Percentiles rank a stretch among this genome's conserved stretches.
Conservation (phyloP, 225 moss, liverwort and hornwort genomes). For the Antitrichia curtipendula region DNA sequence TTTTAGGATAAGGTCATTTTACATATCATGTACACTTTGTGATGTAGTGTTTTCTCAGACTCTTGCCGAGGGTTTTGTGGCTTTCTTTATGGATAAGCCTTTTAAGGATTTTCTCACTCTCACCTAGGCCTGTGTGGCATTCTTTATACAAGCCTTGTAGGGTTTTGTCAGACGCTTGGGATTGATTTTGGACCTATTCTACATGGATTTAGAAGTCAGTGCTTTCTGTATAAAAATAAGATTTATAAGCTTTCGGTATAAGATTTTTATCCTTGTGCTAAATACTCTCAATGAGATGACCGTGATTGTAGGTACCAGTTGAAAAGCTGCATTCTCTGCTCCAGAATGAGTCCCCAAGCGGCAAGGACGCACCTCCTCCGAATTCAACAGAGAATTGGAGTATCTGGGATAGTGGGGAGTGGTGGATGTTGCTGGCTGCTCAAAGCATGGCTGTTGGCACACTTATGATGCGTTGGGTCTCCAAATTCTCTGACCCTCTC, state of each 20-base stretch:
- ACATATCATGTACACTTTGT: neutral
- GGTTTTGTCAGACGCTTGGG: neutral
- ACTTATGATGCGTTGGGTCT: slow-evolving; percentile 74
- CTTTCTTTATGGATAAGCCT: neutral
- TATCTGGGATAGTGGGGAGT: slow-evolving; percentile 79
- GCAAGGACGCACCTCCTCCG: neutral
- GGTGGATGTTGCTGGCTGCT: slow-evolving; percentile 94
- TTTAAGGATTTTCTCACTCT: neutral
- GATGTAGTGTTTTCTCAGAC: neutral
- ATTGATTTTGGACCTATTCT: neutral
- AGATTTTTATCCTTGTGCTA: too few relatives aligned
- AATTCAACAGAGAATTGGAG: slow-evolving; percentile 9
- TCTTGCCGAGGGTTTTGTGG: neutral
- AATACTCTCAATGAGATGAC: neutral
- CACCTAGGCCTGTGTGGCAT: neutral
- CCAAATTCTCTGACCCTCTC: slow-evolving; percentile 9
- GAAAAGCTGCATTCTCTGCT: slow-evolving; percentile 1
- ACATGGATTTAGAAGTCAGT: neutral
- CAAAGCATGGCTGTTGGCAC: slow-evolving; percentile 92
- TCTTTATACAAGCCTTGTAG: neutral
- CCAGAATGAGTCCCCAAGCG: neutral
- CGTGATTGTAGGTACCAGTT: slow-evolving; percentile 27
- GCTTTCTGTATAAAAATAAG: neutral
- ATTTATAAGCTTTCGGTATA: too few relatives aligned
- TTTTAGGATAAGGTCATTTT: neutral